Conservation (phyloP, 306 rosid species). For the Hippophae tibetana region DNA sequence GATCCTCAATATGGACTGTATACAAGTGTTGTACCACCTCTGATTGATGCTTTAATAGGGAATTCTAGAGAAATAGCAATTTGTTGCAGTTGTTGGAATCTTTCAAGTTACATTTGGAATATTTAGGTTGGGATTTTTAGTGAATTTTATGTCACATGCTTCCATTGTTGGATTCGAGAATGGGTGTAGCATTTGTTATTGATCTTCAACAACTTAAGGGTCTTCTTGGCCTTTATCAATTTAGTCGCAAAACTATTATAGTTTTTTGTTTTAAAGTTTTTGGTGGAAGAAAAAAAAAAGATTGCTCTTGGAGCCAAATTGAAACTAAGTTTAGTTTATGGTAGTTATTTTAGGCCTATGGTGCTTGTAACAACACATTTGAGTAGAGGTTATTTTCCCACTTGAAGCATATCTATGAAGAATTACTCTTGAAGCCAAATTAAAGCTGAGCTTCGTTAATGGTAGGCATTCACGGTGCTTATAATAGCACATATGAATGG, state of each 20-base stretch:
- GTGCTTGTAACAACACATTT: no score
- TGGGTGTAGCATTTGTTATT: constrained; percentile 89
- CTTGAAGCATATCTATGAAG: no score
- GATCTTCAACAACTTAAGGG: constrained; percentile 92
- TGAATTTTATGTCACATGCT: constrained; percentile 89
- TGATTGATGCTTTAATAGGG: constrained; percentile 81
- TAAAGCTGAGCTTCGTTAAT: no score
- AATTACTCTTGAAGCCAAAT: no score
- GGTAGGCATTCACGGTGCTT: no score
- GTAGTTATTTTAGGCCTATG: no score
- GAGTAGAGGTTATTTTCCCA: no score
- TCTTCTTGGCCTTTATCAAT: constrained; percentile 56
- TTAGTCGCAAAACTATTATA: constrained; percentile 53
- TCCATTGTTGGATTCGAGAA: constrained; percentile 76
- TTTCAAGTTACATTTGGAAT: constrained; percentile 75
- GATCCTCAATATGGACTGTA: constrained; percentile 87
- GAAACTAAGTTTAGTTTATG: no score
- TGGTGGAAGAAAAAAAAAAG: no score
- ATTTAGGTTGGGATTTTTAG: constrained; percentile 79
- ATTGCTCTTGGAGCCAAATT: no score
- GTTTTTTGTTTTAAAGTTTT: constrained; percentile 45
- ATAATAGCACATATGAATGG: no score
- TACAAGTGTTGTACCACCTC: constrained; percentile 82
- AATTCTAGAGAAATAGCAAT: constrained; percentile 88
- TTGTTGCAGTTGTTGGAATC: constrained; percentile 85